Percentiles rank a stretch among this genome's conserved stretches.
phyloP scores from a whole-genome alignment of 106 monocot species.

The Hemerocallis citrina region DNA sequence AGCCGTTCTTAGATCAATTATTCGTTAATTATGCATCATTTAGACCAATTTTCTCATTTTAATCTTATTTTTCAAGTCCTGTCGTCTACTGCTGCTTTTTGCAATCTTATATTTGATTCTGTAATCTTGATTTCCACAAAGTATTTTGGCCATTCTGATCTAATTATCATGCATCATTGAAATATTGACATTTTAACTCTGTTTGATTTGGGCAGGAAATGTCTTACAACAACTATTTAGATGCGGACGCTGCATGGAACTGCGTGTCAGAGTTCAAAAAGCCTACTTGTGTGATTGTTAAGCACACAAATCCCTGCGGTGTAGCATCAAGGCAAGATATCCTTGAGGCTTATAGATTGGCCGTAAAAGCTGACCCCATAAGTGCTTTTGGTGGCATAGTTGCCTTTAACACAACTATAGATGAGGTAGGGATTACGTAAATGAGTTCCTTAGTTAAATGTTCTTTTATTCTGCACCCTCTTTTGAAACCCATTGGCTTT shows the following conservation, averaged over 20 bases:
- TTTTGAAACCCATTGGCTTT: too few relatives aligned
- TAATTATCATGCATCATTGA: constrained; percentile 1
- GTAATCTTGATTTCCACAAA: not conserved
- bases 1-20: constrained; percentile 3
- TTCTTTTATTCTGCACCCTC: too few relatives aligned
- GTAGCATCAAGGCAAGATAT: constrained; percentile 55
- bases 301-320: constrained; percentile 95
- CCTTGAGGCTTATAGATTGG: constrained; percentile 87
- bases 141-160: not conserved
- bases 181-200: not conserved
- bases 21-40: too few relatives aligned
- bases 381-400: constrained; percentile 99
- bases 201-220: constrained; percentile 54
- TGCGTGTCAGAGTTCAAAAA: constrained; percentile 87
- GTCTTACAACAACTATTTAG: constrained; percentile 98
- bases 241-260: constrained; percentile 99
- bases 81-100: too few relatives aligned
- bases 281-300: constrained; percentile 96
- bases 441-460: too few relatives aligned
- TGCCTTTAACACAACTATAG: constrained; percentile 78
- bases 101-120: not conserved
- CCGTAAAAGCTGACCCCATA: constrained; percentile 90
- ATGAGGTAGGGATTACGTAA: constrained; percentile 45
- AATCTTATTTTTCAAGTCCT: not conserved
- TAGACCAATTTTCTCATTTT: not conserved